Evolutionary conservation across 306 rosid genomes (phyloP).

Genomic region (Rubus parviflorus): DNA sequence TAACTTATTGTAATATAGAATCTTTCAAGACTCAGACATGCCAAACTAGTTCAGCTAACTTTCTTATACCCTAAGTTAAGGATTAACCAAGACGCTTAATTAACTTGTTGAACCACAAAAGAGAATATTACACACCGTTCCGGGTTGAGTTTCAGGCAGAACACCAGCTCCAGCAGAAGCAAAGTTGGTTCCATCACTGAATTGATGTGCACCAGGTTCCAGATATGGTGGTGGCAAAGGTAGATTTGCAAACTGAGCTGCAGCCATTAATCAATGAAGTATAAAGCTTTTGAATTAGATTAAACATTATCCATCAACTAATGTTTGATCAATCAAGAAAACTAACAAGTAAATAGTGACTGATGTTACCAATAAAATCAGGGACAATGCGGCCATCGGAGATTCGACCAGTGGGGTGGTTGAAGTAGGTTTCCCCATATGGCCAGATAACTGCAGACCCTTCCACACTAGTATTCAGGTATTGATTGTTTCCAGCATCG

Average conservation of each 20-base stretch:
- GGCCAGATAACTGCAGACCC: slow-evolving; percentile 29
- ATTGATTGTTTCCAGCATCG: slow-evolving; percentile 49
- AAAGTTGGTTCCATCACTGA: slow-evolving; percentile 53
- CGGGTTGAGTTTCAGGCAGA: slow-evolving; percentile 3
- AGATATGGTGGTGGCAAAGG: slow-evolving; percentile 48
- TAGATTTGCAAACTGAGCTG: slow-evolving; percentile 60
- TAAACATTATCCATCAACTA: background rate
- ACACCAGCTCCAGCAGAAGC: slow-evolving; percentile 74
- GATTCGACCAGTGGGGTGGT: slow-evolving; percentile 39
- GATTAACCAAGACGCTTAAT: background rate
- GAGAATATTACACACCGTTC: background rate
- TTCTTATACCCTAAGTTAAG: background rate
- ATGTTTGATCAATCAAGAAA: background rate
- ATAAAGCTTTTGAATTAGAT: background rate
- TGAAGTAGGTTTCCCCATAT: slow-evolving; percentile 44
- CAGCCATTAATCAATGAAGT: background rate
- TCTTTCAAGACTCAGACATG: background rate
- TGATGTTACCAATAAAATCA: slow-evolving; percentile 43
- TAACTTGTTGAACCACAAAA: background rate
- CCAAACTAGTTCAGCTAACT: slow-evolving; percentile 1
- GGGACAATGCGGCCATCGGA: slow-evolving; percentile 45
- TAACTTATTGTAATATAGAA: background rate
- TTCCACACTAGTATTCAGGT: slow-evolving; percentile 33
- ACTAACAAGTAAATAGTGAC: background rate
- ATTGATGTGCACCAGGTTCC: slow-evolving; percentile 38